A percentile compares a stretch with the other conserved stretches of the same genome.
Conservation (phyloP, 106 monocot species). For the Dioscorea dumetorum region DNA sequence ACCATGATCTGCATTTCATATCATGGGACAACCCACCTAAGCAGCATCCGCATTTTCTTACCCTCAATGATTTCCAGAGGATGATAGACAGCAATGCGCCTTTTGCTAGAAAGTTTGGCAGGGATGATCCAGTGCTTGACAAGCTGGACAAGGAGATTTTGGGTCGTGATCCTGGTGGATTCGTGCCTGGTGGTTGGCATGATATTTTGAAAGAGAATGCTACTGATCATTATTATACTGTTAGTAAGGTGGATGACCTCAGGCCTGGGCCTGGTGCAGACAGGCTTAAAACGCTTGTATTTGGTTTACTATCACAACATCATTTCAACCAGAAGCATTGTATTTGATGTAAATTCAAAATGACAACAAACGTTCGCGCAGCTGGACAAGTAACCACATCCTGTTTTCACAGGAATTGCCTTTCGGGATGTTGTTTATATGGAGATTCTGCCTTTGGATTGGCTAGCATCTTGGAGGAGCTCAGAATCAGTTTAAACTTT, state of each 20-base stretch:
- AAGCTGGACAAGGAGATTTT: slow-evolving; percentile 67
- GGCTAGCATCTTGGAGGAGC: too few species aligned
- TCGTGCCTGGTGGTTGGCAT: slow-evolving; percentile 59
- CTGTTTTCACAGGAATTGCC: too few species aligned
- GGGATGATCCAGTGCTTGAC: slow-evolving; percentile 61
- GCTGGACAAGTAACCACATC: too few species aligned
- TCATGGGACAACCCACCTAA: slow-evolving; percentile 70
- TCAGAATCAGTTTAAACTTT: too few species aligned
- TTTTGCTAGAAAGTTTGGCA: slow-evolving; percentile 33
- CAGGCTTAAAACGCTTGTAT: slow-evolving; percentile 36
- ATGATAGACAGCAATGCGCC: slow-evolving; percentile 53
- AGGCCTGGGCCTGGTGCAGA: slow-evolving; percentile 59
- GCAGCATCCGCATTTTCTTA: slow-evolving; percentile 64
- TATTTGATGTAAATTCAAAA: slow-evolving; percentile 16
- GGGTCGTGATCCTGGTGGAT: slow-evolving; percentile 32
- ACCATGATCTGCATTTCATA: slow-evolving; percentile 70
- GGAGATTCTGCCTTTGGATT: too few species aligned
- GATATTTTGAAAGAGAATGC: slow-evolving; percentile 17
- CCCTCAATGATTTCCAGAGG: slow-evolving; percentile 22
- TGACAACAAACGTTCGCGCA: too few species aligned
- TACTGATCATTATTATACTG: slow-evolving; percentile 15
- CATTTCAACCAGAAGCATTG: slow-evolving; percentile 60
- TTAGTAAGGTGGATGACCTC: slow-evolving; percentile 24
- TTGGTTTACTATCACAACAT: slow-evolving; percentile 33
- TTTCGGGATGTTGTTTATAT: too few species aligned